A percentile compares a stretch with the other conserved stretches of the same genome.
Conservation (phyloP, 805 yeast genomes). For the Kodamaea leandrae region DNA sequence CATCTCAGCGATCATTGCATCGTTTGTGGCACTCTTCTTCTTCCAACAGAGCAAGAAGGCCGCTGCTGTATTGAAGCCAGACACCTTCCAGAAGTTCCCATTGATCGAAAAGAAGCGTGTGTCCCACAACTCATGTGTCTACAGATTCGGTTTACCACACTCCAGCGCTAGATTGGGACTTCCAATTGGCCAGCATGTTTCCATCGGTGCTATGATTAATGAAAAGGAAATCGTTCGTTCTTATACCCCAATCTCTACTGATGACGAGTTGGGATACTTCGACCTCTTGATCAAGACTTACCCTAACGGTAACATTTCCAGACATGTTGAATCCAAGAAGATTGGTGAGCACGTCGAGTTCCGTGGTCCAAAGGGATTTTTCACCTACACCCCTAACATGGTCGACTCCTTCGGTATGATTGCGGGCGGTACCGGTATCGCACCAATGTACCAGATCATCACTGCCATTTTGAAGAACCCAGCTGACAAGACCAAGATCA, state of each 20-base stretch:
- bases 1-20: conserved; percentile 34
- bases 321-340: conserved; percentile 63
- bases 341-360: conserved; percentile 78
- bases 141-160: conserved; percentile 79
- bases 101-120: conserved; percentile 72
- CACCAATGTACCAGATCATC: conserved; percentile 93
- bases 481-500: conserved; percentile 70
- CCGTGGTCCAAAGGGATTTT: conserved; percentile 89
- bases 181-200: conserved; percentile 93
- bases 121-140: conserved; percentile 77
- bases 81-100: conserved; percentile 74
- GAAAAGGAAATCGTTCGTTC: conserved; percentile 83
- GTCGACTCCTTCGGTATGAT: conserved; percentile 77
- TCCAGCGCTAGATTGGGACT: conserved; percentile 74
- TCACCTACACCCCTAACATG: conserved; percentile 79
- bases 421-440: conserved; percentile 96
- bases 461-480: conserved; percentile 78
- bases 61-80: conserved; percentile 58
- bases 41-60: conserved; percentile 34
- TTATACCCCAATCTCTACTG: conserved; percentile 86
- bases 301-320: conserved; percentile 81
- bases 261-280: conserved; percentile 75
- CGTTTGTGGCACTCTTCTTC: conserved; percentile 34
- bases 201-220: conserved; percentile 69
- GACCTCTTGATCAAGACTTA: conserved; percentile 85